Evolutionary conservation across 192 early-diverging fungal genomes (phyloP).

Genomic region (Pecoramyces ruminantium): DNA sequence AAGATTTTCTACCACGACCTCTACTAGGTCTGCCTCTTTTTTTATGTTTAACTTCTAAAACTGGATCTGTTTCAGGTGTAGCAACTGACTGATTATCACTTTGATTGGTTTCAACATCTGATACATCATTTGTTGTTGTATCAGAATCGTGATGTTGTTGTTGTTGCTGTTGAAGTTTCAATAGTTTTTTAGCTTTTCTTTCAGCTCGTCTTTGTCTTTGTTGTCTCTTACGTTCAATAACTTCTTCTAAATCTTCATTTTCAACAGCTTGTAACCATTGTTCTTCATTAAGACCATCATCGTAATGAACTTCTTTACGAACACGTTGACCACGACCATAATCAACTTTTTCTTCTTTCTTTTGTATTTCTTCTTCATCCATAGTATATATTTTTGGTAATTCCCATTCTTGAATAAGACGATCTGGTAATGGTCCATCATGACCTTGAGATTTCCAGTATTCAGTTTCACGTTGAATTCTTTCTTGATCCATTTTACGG

Average conservation of each 20-base stretch:
- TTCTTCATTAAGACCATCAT: slow-evolving; percentile 85
- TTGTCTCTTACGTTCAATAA: slow-evolving; percentile 19
- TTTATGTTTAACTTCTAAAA: slow-evolving; percentile 6
- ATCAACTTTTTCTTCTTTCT: slow-evolving; percentile 20
- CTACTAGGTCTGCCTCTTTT: background rate
- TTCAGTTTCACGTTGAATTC: slow-evolving; percentile 26
- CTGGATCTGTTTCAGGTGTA: background rate
- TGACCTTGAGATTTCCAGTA: slow-evolving; percentile 36
- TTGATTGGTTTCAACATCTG: background rate
- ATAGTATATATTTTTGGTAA: slow-evolving; percentile 61
- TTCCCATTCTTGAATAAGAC: slow-evolving; percentile 71
- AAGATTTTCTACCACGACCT: slow-evolving; percentile 9
- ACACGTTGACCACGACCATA: slow-evolving; percentile 58
- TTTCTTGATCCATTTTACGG: slow-evolving; percentile 56
- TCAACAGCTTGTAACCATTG: slow-evolving; percentile 60
- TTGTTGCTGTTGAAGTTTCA: slow-evolving; percentile 13
- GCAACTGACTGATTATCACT: background rate
- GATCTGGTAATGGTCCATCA: slow-evolving; percentile 40
- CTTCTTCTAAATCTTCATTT: slow-evolving; percentile 8
- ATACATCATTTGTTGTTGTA: background rate
- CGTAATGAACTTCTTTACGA: slow-evolving; percentile 62
- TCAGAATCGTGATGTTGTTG: slow-evolving; percentile 1
- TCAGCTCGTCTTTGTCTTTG: slow-evolving; percentile 7
- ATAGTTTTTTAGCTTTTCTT: slow-evolving; percentile 8
- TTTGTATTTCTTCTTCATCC: slow-evolving; percentile 26